These are phyloP conservation scores for Eucalyptus erythrocorys DNA, from an alignment of 345 rosid species.

Conservation along the genomic window DNA sequence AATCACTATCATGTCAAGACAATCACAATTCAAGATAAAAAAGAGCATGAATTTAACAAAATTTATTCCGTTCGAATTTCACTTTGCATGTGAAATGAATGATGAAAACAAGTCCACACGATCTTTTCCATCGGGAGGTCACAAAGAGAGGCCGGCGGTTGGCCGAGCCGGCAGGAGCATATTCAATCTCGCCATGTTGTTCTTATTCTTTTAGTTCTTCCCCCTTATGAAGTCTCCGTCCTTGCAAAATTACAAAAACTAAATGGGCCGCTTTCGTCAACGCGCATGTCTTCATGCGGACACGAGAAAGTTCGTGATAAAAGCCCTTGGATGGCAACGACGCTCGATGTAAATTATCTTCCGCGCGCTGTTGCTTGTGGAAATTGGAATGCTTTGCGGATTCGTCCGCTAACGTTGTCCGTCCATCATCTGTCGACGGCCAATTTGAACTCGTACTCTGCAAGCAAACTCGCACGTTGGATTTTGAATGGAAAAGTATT, in stretches of 20 bases:
- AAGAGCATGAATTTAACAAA: neutral
- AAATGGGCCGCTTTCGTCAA: neutral
- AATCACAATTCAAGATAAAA: neutral
- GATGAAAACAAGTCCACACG: neutral
- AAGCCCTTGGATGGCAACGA: neutral
- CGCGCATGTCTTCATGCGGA: neutral
- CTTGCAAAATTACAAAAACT: neutral
- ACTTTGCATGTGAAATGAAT: neutral
- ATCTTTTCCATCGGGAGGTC: neutral
- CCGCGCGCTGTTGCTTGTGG: neutral
- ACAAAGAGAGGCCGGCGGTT: neutral
- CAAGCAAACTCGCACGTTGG: neutral
- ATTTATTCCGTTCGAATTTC: rapidly evolving
- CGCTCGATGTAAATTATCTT: neutral
- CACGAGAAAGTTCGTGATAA: neutral
- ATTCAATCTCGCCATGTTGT: neutral
- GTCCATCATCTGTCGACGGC: neutral
- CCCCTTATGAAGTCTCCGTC: neutral
- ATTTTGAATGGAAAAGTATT: neutral
- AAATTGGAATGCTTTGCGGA: neutral
- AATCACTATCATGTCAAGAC: neutral
- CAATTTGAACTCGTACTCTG: neutral
- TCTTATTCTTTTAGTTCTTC: neutral
- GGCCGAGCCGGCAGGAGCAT: neutral
- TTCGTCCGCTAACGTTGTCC: neutral